Percentiles rank a stretch among this genome's conserved stretches.
phyloP scores from a whole-genome alignment of 2,329 filamentous ascomycete species.

The Parastagonospora nodorum region DNA sequence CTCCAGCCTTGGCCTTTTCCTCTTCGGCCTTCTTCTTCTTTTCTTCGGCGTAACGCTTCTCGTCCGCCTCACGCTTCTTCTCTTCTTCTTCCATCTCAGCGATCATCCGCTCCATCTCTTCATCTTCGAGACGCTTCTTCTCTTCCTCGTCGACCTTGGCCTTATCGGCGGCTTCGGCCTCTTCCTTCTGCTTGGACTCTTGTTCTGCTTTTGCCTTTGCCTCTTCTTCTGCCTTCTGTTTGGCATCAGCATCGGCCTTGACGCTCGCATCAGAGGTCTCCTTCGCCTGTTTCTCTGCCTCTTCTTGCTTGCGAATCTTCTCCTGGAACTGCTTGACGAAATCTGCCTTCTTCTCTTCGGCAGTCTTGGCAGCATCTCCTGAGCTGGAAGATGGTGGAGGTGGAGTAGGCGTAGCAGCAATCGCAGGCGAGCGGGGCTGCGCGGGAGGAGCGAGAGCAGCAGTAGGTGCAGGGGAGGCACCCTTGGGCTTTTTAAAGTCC shows the following conservation, averaged over 20 bases:
- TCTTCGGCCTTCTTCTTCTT: conserved; percentile 66
- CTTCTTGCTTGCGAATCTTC: conserved; percentile 55
- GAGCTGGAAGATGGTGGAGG: conserved; percentile 75
- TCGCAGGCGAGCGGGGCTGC: conserved; percentile 63
- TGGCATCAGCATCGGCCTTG: conserved; percentile 54
- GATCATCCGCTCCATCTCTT: conserved; percentile 64
- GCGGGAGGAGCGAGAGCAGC: conserved; percentile 52
- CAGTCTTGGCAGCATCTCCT: conserved; percentile 68
- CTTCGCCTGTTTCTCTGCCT: conserved; percentile 62
- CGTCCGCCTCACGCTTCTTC: conserved; percentile 64
- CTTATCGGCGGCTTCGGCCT: conserved; percentile 47
- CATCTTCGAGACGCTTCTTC: conserved; percentile 46
- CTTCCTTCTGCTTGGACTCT: conserved; percentile 35
- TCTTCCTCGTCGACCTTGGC: conserved; percentile 45
- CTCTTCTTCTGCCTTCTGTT: conserved; percentile 56
- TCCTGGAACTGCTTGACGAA: conserved; percentile 73
- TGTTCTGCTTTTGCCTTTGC: conserved; percentile 48
- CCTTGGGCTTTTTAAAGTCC: conserved; percentile 58
- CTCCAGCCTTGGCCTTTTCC: conserved; percentile 60
- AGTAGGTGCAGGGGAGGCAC: conserved; percentile 47
- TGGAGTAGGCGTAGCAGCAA: conserved; percentile 69
- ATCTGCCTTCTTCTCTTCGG: conserved; percentile 68
- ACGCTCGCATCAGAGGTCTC: conserved; percentile 48
- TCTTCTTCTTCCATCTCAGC: conserved; percentile 62
- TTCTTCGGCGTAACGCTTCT: conserved; percentile 72